phyloP scores from a whole-genome alignment of 352 stramenopile species.

The Phytophthora fragariae region DNA sequence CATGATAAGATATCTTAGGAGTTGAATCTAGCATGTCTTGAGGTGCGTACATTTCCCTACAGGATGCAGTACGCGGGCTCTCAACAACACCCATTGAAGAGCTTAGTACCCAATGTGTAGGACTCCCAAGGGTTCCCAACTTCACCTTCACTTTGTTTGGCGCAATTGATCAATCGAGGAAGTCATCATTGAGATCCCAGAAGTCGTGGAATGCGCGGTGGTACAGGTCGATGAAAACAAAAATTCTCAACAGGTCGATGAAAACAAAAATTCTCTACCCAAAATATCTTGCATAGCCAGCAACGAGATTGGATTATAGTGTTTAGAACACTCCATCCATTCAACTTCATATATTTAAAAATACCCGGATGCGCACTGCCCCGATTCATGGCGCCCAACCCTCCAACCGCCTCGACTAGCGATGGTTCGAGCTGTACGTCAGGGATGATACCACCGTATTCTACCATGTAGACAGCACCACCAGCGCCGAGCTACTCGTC shows the following conservation, averaged over 20 bases:
- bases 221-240: too few relatives aligned
- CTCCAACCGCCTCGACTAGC: background rate
- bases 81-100: too few relatives aligned
- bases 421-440: background rate
- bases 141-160: too few relatives aligned
- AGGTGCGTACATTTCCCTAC: too few relatives aligned
- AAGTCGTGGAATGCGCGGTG: slow-evolving; percentile 91
- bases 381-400: background rate
- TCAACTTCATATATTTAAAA: background rate
- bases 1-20: too few relatives aligned
- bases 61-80: too few relatives aligned
- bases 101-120: too few relatives aligned
- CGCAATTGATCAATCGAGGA: slow-evolving; percentile 85
- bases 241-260: too few relatives aligned
- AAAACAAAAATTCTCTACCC: too few relatives aligned
- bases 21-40: too few relatives aligned
- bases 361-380: background rate
- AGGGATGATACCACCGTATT: background rate
- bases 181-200: slow-evolving; percentile 80
- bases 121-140: too few relatives aligned
- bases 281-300: too few relatives aligned
- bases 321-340: background rate
- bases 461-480: background rate
- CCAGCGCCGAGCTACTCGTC: background rate
- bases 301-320: background rate